These are phyloP conservation scores for Chrysosphaeria jannelii DNA, from an alignment of 2,329 filamentous ascomycete genomes.

Conservation along the genomic window DNA sequence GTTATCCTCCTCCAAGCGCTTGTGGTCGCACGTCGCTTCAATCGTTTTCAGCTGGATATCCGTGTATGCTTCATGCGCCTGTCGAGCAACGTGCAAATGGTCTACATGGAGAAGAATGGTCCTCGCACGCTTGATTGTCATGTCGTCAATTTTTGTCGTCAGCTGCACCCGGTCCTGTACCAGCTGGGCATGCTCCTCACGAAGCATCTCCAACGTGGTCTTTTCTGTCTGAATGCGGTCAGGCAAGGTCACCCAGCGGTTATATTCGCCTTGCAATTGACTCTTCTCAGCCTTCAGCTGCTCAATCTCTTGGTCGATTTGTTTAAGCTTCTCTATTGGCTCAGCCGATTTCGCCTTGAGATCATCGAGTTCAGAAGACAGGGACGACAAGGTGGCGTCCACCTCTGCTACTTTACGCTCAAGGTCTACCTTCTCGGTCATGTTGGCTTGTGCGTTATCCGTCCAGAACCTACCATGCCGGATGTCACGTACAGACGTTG, in stretches of 20 bases:
- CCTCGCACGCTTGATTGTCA: conserved; percentile 23
- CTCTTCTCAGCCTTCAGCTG: conserved; percentile 30
- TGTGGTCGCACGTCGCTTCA: conserved; percentile 59
- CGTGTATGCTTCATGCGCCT: conserved; percentile 29
- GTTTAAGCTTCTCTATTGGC: conserved; percentile 10
- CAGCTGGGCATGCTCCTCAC: conserved; percentile 7
- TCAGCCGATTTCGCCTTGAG: conserved; percentile 10
- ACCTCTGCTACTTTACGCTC: conserved; percentile 19
- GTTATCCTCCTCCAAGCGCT: conserved; percentile 36
- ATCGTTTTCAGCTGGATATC: conserved; percentile 40
- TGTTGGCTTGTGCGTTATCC: conserved; percentile 37
- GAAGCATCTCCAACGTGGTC: conserved; percentile 7
- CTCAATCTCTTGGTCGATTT: conserved; percentile 15
- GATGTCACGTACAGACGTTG: conserved; percentile 33
- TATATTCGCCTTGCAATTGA: conserved; percentile 32
- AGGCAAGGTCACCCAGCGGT: conserved; percentile 34
- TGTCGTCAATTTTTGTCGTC: conserved; percentile 15
- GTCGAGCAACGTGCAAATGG: conserved; percentile 28
- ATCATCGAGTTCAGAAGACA: conserved; percentile 10
- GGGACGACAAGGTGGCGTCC: conserved; percentile 8
- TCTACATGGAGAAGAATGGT: conserved; percentile 21
- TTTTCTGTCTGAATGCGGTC: conserved; percentile 25
- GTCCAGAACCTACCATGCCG: conserved; percentile 39
- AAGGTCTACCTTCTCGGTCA: conserved; percentile 28
- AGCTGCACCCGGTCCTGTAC: conserved; percentile 10